Base-by-base conservation (phyloP, 192 early-diverging fungal genomes). In the Linnemannia exigua region DNA sequence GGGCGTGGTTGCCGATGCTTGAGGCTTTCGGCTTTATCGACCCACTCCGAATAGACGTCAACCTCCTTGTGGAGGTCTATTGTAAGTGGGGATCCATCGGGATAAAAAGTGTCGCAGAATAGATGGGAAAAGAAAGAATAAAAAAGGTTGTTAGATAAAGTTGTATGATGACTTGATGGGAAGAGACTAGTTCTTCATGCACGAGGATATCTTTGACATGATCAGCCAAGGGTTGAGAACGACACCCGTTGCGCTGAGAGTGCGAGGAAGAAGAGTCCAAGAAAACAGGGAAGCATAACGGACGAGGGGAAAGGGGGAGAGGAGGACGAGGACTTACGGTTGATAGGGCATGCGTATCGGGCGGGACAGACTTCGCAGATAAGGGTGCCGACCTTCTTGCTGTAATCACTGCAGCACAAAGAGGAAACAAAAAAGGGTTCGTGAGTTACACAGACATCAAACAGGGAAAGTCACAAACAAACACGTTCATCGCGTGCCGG, bases 11-110 rank as follows among this genome's bases (percentile, higher is more conserved):
- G 28, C 68, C 46, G 33, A 58, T 9, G 28, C 33, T 51, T 28
- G 6, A 0, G 70, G 17, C 2, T 47, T 70, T 97, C 95, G 76
- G 92, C 94, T 1, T 95, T 92, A 88, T 98, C 98, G 37, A 99
- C 91, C 97, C 97, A 99, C 46, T 94, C 95, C 37, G 91, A 91
- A 74, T 99, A 99, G 15, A 99, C 95, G 87, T 99, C 98, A 19
- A 97, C 93, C 9, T 96, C 91, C 52, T 95, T 94, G 72, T 91
- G 91, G 15, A 99, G 88, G 51, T 89, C 93, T 94, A 78, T 52
- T 73, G 20, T 15, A 38, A 35, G 19, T 37, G 1, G 25, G 20
- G 25, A 70, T 38, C 5, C 31, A 47, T 41, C 38, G 28, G 15
- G n/a, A 8, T n/a, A n/a, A n/a, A n/a, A n/a, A n/a, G n/a, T n/a